A percentile compares a stretch with the other conserved stretches of the same genome.
Conservation (phyloP, 2,329 filamentous ascomycete species). For the Periconia macrospinosa region DNA sequence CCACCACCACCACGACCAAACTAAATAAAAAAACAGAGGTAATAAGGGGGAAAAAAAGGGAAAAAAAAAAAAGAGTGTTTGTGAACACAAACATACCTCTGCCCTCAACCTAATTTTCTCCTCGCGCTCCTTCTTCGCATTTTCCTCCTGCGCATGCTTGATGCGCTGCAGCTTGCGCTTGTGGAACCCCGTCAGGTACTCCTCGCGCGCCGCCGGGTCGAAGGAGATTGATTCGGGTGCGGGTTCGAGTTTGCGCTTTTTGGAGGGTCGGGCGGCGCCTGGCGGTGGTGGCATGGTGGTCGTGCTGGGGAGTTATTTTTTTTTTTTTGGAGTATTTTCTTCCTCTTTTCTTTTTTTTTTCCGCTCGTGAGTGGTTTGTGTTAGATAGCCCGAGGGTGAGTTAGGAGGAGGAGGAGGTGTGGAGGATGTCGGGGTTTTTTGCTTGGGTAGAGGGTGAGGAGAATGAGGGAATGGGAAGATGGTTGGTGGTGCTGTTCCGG, state of each 20-base stretch:
- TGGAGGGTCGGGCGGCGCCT: slow-evolving; percentile 7
- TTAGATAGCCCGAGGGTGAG: no score
- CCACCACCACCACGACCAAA: no score
- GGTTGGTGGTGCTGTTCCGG: not conserved
- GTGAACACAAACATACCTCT: slow-evolving; percentile 62
- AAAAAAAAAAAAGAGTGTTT: no score
- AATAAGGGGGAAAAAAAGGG: not conserved
- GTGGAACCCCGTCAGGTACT: slow-evolving; percentile 94
- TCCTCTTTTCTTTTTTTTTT: not conserved
- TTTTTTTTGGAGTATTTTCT: not conserved
- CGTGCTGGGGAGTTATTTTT: no score
- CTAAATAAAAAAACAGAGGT: no score
- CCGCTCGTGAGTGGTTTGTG: no score
- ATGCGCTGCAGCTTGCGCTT: slow-evolving; percentile 88
- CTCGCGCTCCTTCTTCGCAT: slow-evolving; percentile 73
- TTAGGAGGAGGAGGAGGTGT: not conserved
- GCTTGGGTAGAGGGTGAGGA: not conserved
- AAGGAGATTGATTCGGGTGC: slow-evolving; percentile 81
- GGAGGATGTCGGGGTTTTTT: not conserved
- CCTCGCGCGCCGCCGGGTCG: slow-evolving; percentile 74
- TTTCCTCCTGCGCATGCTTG: slow-evolving; percentile 82
- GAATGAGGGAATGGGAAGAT: no score
- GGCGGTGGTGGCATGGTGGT: slow-evolving; percentile 27
- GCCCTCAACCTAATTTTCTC: slow-evolving; percentile 75
- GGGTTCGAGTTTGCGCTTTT: slow-evolving; percentile 53